Evolutionary conservation across 768 basidiomycete genomes (phyloP).

Genomic region (Arthromyces matolae): DNA sequence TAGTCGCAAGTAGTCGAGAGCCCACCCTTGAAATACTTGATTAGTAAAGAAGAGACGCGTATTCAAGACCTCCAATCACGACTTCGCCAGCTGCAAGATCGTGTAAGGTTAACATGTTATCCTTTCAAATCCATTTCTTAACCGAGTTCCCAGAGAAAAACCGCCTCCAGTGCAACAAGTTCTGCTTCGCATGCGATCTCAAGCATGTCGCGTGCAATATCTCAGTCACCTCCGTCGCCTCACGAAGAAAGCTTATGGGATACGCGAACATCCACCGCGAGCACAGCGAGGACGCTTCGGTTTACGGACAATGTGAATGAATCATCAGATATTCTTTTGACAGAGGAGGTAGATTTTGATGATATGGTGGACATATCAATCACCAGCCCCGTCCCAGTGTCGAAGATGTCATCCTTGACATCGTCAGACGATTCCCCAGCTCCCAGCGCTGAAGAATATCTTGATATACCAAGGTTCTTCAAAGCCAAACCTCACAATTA

Average conservation of each 20-base stretch:
- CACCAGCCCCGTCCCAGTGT: slow-evolving; percentile 26
- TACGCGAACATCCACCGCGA: slow-evolving; percentile 50
- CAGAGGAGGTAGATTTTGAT: slow-evolving; percentile 59
- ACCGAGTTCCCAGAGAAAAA: slow-evolving; percentile 25
- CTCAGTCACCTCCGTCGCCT: slow-evolving; percentile 25
- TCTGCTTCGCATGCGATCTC: slow-evolving; percentile 2
- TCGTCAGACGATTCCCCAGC: background rate
- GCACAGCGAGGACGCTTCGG: slow-evolving; percentile 54
- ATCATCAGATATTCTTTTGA: slow-evolving; percentile 52
- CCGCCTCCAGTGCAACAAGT: background rate
- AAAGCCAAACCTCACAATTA: too few relatives aligned
- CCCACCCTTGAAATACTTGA: slow-evolving; percentile 30
- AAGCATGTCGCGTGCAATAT: slow-evolving; percentile 13
- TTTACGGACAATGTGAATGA: slow-evolving; percentile 60
- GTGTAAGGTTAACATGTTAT: slow-evolving; percentile 27
- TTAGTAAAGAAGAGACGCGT: slow-evolving; percentile 40
- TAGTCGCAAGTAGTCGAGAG: slow-evolving; percentile 23
- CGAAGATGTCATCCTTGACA: slow-evolving; percentile 2
- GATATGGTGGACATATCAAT: slow-evolving; percentile 50
- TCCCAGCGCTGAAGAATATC: background rate
- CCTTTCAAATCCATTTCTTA: too few relatives aligned
- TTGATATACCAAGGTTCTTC: background rate
- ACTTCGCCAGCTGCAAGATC: slow-evolving; percentile 37
- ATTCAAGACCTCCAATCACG: slow-evolving; percentile 35
- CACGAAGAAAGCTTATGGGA: slow-evolving; percentile 63